Percentiles rank a stretch among this genome's conserved stretches.
phyloP scores from a whole-genome alignment of 345 rosid species.

The Rhodomyrtus tomentosa region DNA sequence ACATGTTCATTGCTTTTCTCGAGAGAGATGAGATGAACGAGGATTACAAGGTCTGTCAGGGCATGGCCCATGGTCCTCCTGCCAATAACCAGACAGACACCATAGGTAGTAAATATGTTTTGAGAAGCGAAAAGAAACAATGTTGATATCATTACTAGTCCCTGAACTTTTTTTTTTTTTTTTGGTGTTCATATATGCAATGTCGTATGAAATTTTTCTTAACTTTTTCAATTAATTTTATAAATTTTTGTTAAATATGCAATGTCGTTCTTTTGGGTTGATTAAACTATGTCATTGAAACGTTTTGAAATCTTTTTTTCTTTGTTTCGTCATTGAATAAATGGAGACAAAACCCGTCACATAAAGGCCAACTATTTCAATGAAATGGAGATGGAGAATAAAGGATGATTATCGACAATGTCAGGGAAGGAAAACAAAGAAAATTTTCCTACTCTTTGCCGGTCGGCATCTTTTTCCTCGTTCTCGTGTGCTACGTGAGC shows the following conservation, averaged over 20 bases:
- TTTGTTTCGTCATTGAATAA: background rate
- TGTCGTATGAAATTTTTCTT: background rate
- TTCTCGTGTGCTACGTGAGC: background rate
- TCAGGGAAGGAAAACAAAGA: background rate
- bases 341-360: background rate
- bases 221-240: background rate
- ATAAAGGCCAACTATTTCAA: background rate
- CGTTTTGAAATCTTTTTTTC: background rate
- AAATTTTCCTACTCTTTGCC: background rate
- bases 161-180: background rate
- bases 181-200: background rate
- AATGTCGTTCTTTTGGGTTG: background rate
- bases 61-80: background rate
- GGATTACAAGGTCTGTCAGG: background rate
- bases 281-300: background rate
- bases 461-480: background rate
- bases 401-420: background rate
- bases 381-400: background rate
- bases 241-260: background rate
- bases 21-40: background rate
- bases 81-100: background rate
- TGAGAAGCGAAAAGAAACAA: too few species aligned
- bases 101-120: background rate
- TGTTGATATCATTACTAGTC: background rate
- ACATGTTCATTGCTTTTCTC: background rate